These are phyloP conservation scores for Beta corolliflora DNA, from an alignment of 179 eudicot genomes.

Conservation along the genomic window DNA sequence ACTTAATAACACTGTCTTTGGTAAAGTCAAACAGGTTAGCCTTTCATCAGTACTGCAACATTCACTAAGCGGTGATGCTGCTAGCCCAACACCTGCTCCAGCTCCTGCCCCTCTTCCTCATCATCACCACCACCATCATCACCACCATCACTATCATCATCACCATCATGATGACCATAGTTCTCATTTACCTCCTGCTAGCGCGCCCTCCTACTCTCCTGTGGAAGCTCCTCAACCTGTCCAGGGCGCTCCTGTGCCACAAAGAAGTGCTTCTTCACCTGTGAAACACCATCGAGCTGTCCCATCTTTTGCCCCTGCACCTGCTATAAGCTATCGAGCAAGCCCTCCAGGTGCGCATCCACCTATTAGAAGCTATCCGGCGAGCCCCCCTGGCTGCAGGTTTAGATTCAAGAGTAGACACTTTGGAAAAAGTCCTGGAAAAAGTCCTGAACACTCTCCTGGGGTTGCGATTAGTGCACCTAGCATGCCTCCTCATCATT, in stretches of 20 bases:
- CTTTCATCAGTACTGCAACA: slow-evolving; percentile 80
- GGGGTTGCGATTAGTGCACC: slow-evolving; percentile 44
- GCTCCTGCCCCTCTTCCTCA: slow-evolving; percentile 55
- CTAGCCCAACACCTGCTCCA: slow-evolving; percentile 63
- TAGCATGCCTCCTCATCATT: slow-evolving; percentile 42
- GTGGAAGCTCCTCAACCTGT: slow-evolving; percentile 27
- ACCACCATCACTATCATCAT: slow-evolving; percentile 61
- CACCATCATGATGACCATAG: slow-evolving; percentile 42
- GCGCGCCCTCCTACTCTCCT: slow-evolving; percentile 55
- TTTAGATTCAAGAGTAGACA: slow-evolving; percentile 44
- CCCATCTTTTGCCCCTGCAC: slow-evolving; percentile 39
- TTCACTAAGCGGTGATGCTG: slow-evolving; percentile 45
- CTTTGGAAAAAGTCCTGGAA: slow-evolving; percentile 45
- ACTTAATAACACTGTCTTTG: slow-evolving; percentile 84
- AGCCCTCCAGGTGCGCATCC: slow-evolving; percentile 40
- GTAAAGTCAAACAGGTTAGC: slow-evolving; percentile 84
- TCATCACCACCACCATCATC: slow-evolving; percentile 68
- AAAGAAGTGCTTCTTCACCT: slow-evolving; percentile 39
- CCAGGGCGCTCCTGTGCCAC: slow-evolving; percentile 36
- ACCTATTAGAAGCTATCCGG: slow-evolving; percentile 43
- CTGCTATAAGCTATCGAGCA: slow-evolving; percentile 36
- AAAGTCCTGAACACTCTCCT: slow-evolving; percentile 44
- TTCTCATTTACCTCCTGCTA: slow-evolving; percentile 43
- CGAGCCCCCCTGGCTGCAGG: slow-evolving; percentile 66
- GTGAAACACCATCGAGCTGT: slow-evolving; percentile 25